phyloP scores from a whole-genome alignment of 305 asterid genomes.

The Striga hermonthica region DNA sequence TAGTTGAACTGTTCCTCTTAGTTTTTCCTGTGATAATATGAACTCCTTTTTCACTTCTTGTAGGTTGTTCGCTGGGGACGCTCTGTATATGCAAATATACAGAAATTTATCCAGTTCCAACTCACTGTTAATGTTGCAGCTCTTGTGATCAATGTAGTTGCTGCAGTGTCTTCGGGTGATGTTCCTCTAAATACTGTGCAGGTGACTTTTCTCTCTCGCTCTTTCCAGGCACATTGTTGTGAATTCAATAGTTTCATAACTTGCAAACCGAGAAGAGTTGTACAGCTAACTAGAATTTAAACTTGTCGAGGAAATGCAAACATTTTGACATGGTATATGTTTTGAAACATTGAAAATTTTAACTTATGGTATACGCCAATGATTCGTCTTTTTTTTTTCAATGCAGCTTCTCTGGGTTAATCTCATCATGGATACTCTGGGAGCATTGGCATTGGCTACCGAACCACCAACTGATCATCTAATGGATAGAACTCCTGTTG shows the following conservation, averaged over 20 bases:
- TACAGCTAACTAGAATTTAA: not conserved
- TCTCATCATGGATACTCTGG: constrained; percentile 95
- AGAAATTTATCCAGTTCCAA: constrained; percentile 96
- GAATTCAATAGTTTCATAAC: constrained; percentile 2
- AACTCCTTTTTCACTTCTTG: constrained; percentile 29
- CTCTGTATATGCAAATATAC: constrained; percentile 91
- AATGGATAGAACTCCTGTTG: constrained; percentile 89
- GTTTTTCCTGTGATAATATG: not conserved
- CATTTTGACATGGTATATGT: not conserved
- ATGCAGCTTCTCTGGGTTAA: constrained; percentile 97
- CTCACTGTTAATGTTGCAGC: constrained; percentile 97
- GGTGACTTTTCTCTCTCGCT: constrained; percentile 43
- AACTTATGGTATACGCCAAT: not conserved
- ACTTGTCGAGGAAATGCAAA: not conserved
- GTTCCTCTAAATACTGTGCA: constrained; percentile 93
- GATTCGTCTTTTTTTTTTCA: constrained; percentile 1
- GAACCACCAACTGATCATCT: constrained; percentile 98
- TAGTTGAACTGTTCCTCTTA: not conserved
- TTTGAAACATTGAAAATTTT: not conserved
- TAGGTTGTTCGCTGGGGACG: constrained; percentile 99
- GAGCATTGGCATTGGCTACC: constrained; percentile 96
- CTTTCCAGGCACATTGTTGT: not conserved
- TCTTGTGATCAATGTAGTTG: constrained; percentile 79
- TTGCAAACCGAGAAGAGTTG: not conserved
- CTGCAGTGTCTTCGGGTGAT: constrained; percentile 84